Conservation (phyloP, 139 green algal species). For the Tetradesmus lagerheimii region DNA sequence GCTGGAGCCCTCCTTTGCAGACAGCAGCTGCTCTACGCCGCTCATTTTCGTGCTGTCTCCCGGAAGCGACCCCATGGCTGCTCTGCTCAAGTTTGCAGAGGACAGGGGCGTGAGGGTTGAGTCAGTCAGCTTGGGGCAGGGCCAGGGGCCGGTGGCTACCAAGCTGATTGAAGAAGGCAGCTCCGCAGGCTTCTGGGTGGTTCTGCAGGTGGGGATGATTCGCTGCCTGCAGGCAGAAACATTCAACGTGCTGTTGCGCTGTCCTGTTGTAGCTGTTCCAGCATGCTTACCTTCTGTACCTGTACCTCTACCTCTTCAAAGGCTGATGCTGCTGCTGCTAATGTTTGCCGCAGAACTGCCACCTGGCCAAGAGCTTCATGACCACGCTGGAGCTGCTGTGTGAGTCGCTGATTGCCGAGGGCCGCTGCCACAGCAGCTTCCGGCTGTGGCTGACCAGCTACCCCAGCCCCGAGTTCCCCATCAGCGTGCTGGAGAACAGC, state of each 20-base stretch:
- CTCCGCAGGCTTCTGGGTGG: constrained; percentile 82
- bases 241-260: no score
- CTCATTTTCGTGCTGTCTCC: constrained; percentile 95
- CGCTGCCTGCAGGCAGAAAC: not conserved
- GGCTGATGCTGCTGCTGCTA: not conserved
- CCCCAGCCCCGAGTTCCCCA: constrained; percentile 78
- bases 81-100: constrained; percentile 83
- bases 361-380: constrained; percentile 83
- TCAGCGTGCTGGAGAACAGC: constrained; percentile 79
- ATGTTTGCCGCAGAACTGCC: constrained; percentile 78
- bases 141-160: constrained; percentile 82
- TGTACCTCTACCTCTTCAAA: not conserved
- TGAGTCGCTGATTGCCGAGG: constrained; percentile 77
- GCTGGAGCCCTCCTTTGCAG: constrained; percentile 81
- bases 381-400: constrained; percentile 81
- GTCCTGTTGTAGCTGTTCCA: no score
- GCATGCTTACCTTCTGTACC: no score
- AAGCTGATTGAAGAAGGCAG: constrained; percentile 72
- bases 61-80: constrained; percentile 90
- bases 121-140: constrained; percentile 83
- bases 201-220: constrained; percentile 55
- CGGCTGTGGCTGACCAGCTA: constrained; percentile 85
- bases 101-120: constrained; percentile 74
- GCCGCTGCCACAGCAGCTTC: constrained; percentile 69
- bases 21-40: constrained; percentile 74